Evolutionary conservation across 139 green algal species (phyloP), one percentile per base, ranked within the genome.

Genomic region (Spirogloea muscicola): DNA sequence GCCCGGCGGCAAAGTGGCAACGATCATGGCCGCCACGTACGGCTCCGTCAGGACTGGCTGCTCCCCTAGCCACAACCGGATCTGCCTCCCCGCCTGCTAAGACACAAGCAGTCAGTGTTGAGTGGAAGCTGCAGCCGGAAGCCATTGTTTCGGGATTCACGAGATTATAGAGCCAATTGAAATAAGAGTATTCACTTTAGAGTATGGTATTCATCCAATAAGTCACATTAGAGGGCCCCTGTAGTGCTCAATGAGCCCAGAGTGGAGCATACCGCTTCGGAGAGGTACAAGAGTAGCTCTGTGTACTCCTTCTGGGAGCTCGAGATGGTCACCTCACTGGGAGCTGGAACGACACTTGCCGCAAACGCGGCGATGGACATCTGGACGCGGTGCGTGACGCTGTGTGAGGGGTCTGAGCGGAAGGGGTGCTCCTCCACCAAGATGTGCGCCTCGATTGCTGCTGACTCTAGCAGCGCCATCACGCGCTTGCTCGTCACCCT

Each of bases 401-500:
- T 68, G 79, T 94, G 88, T 3, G 75, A 55, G 40, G 91, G 86
- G 76, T 98, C 93, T 69, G 93, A 85, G 13, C 93, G 85, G 31
- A 80, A 60, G 3, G 41, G 44, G 16, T 44, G 37, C 1, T 39
- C n/a, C 25, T 68, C 48, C 0, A 81, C 89, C 51, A 90, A 62
- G n/a, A 92, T 55, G 52, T 66, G 74, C 1, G 66, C 63, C 1
- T 74, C 76, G 1, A 86, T 60, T 13, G 86, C 81, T 49, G 74
- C 76, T 75, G 79, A 86, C 69, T 94, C 91, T 80, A 97, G 78
- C 55, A 97, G 93, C 57, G 88, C 67, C 6, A 43, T 44, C 1
- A 92, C n/a, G 9, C 94, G 84, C 77, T 98, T 98, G 55, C 88
- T 94, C 3, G 88, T 94, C 18, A 97, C 60, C 21, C 86, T 88